Evolutionary conservation across 1,284 basidiomycete genomes (phyloP).

Genomic region (Boletus semigastroideus): DNA sequence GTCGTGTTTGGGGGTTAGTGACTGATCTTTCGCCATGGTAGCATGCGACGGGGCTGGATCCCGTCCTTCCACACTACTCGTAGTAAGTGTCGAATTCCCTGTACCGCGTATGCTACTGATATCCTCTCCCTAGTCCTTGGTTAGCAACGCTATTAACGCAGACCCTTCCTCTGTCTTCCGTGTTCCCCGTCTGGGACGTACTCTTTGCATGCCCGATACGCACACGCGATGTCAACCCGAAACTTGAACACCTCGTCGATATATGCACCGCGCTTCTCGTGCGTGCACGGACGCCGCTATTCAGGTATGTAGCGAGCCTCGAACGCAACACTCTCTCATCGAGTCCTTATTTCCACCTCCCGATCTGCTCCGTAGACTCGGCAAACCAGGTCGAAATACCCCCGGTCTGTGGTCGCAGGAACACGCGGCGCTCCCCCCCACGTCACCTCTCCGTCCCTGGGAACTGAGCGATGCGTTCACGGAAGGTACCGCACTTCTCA

Average conservation of each 20-base stretch:
- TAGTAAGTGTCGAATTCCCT: slow-evolving; percentile 50
- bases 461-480: slow-evolving; percentile 64
- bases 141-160: slow-evolving; percentile 71
- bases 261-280: slow-evolving; percentile 69
- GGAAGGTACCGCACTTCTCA: slow-evolving; percentile 63
- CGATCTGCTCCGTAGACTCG: slow-evolving; percentile 43
- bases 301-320: slow-evolving; percentile 44
- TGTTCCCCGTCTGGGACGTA: slow-evolving; percentile 68
- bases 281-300: slow-evolving; percentile 51
- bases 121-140: slow-evolving; percentile 56
- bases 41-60: slow-evolving; percentile 66
- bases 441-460: slow-evolving; percentile 49
- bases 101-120: neutral
- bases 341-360: neutral
- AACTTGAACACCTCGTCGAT: slow-evolving; percentile 65
- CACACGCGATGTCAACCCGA: slow-evolving; percentile 54
- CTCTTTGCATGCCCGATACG: slow-evolving; percentile 60
- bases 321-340: neutral
- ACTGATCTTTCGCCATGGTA: slow-evolving; percentile 23
- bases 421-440: slow-evolving; percentile 36
- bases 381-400: slow-evolving; percentile 44
- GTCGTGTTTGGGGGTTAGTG: neutral
- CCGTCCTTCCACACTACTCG: slow-evolving; percentile 74
- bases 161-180: slow-evolving; percentile 59
- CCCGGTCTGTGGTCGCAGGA: slow-evolving; percentile 59